Base-by-base conservation (phyloP, 495 filamentous ascomycete species). In the Penicillium salamii region DNA sequence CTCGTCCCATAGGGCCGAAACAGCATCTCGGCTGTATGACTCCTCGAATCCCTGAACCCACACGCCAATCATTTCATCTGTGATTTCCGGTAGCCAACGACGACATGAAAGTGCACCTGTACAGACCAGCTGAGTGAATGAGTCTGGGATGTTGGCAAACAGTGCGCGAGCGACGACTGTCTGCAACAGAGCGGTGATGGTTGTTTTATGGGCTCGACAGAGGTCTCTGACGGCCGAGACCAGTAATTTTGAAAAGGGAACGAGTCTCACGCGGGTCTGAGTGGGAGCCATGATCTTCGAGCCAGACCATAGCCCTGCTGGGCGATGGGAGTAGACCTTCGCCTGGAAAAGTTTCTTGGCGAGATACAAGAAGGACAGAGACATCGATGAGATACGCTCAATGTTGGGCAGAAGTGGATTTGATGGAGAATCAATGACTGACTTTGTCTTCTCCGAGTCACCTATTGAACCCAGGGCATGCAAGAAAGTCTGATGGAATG, bases 21-120 rank as follows among this genome's bases (percentile, higher is more conserved):
- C 32, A 4, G 44, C 20, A 2, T 41, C 49, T 15, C 59, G 53
- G 2, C 33, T 12, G 26, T 59, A 59, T 9, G 29, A 32, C 15
- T 68, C 63, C n/a, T 37, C 35, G 14, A 46, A 54, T 2, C 63
- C 65, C 18, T 55, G 53, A 1, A 72, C 63, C 54, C 58, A 72
- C 12, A 71, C 68, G 19, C 73, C 72, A 49, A 77, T 72, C 0
- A 55, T 56, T 3, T 69, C 65, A 6, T 68, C 67, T 0, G 55
- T 62, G 32, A 69, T 61, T 6, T n/a, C 59, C 2, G 66, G 55
- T 1, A 74, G 54, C 60, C 61, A 75, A 12, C 61, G 56, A 3
- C 72, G 68, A 18, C 59, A 46, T 23, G 71, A 68, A 11, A 75
- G 60, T 0, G 60, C 53, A 4, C 57, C 61, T 11, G 46, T 53